Evolutionary conservation across 495 filamentous ascomycete genomes (phyloP), one percentile per base, ranked within the genome.

Genomic region (Hypoxylon cercidicola): DNA sequence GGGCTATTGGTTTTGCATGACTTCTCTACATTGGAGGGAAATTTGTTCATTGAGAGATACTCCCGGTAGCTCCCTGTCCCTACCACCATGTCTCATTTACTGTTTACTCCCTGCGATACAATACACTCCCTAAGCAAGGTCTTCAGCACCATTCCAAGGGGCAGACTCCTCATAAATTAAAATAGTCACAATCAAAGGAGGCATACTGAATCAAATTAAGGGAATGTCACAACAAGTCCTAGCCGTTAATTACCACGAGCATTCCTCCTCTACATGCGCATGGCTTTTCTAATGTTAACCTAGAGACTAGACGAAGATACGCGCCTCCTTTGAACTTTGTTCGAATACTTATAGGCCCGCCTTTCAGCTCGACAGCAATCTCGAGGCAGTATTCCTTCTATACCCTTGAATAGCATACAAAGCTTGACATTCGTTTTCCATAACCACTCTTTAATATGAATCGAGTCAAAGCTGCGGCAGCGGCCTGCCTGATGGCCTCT

Each of bases 401-500:
- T 30, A 23, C 28, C 23, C n/a, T 18, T 47, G 37, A 43, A 23
- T 28, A 16, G 4, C 18, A 21, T 5, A 18, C 15, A 37, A 37
- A 12, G 34, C 34, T 37, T 30, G 4, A 3, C 18, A 16, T 20
- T 7, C 25, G 25, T 7, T 28, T 8, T 25, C 18, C 3, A 51
- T 9, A 7, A 20, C 43, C 13, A 28, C 18, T 35, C n/a, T 16
- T 3, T 16, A 69, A 55, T 37, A 75, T 77, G 74, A 64, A 51
- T 8, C 64, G 41, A 41, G 49, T 59, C 58, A 66, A 56, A 48
- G 41, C 61, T 21, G 60, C 55, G 41, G 73, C 70, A 25, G 46
- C 74, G n/a, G 64, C 64, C 40, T 70, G 70, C 37, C 49, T 74
- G 8, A 47, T 63, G 45, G 66, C 63, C 20, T 58, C 74, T 15